Base-by-base conservation (phyloP, 2,329 filamentous ascomycete genomes). In the Phyllosticta paracitricarpa region DNA sequence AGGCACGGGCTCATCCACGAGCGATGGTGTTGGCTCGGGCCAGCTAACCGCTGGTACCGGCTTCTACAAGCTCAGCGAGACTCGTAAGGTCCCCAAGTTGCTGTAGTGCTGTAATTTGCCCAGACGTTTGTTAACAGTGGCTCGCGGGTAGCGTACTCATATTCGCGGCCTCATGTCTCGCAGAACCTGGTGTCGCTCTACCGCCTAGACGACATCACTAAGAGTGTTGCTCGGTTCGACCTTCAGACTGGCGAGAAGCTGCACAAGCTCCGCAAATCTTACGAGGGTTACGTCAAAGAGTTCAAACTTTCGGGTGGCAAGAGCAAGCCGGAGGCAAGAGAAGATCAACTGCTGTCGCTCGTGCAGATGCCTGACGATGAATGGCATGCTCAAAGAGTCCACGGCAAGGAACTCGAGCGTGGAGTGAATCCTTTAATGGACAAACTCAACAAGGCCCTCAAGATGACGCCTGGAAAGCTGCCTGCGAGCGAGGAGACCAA, bases 231-330 rank as follows among this genome's bases (percentile, higher is more conserved):
- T 63, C 77, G 84, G 59, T 79, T 76, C 57, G 82, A 87, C 69
- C 82, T 83, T 17, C 71, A 77, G 22, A 85, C 83, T n/a, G 84
- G 84, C 63, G 83, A 85, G 68, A 87, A 87, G 74, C 86, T 79
- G 64, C 80, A 86, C 72, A 82, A 83, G 69, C 75, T 87, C 52
- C 77, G 84, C 51, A 82, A 82, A 66, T 80, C 78, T 35, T 82
- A 82, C 66, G 79, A 81, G 66, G 77, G 77, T 56, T 80, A 82
- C 65, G 77, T 81, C 63, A 81, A 80, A 66, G 71, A 71, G 51
- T 69, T 82, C 62, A 73, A 75, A 53, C 73, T 81, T 17, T 53
- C 61, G n/a, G 74, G 77, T 26, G 80, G 80, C 56, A 77, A 77
- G 64, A 77, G 78, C 62, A 81, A 81, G 67, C 61, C 75, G 65